Evolutionary conservation across 192 early-diverging fungal genomes (phyloP).

Genomic region (Backusella mclennaniae): DNA sequence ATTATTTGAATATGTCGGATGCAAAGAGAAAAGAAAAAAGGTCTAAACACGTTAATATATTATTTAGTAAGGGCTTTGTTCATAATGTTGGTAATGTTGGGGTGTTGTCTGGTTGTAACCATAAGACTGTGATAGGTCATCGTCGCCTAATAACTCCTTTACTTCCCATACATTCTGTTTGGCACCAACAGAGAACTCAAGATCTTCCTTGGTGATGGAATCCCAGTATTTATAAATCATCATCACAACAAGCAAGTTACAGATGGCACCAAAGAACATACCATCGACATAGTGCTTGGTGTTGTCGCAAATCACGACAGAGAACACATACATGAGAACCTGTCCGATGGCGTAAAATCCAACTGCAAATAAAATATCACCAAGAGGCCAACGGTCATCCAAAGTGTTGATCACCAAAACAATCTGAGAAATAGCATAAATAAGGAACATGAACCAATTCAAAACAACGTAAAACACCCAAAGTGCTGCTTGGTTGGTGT

Average conservation of each 20-base stretch:
- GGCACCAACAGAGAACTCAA: conserved; percentile 84
- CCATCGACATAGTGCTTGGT: conserved; percentile 97
- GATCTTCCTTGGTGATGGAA: conserved; percentile 96
- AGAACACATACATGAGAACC: conserved; percentile 80
- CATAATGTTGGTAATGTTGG: conserved; percentile 34
- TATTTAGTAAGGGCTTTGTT: conserved; percentile 25
- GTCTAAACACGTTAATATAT: neutral
- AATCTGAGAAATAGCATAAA: conserved; percentile 90
- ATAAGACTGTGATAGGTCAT: conserved; percentile 40
- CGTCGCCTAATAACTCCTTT: conserved; percentile 64
- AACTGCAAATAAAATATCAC: conserved; percentile 88
- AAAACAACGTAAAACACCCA: conserved; percentile 90
- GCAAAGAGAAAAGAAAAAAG: neutral
- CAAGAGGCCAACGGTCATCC: conserved; percentile 95
- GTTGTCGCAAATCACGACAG: conserved; percentile 76
- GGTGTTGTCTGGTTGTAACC: conserved; percentile 29
- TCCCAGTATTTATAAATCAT: conserved; percentile 99
- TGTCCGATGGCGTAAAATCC: conserved; percentile 87
- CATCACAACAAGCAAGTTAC: conserved; percentile 91
- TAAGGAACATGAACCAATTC: conserved; percentile 73
- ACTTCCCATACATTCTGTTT: conserved; percentile 83
- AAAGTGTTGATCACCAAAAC: conserved; percentile 92
- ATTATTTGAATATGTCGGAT: neutral
- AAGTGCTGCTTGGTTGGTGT: conserved; percentile 64
- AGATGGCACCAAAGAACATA: conserved; percentile 93